These are phyloP conservation scores for Orobanche coerulescens DNA, from an alignment of 257 asterid species.

Conservation along the genomic window DNA sequence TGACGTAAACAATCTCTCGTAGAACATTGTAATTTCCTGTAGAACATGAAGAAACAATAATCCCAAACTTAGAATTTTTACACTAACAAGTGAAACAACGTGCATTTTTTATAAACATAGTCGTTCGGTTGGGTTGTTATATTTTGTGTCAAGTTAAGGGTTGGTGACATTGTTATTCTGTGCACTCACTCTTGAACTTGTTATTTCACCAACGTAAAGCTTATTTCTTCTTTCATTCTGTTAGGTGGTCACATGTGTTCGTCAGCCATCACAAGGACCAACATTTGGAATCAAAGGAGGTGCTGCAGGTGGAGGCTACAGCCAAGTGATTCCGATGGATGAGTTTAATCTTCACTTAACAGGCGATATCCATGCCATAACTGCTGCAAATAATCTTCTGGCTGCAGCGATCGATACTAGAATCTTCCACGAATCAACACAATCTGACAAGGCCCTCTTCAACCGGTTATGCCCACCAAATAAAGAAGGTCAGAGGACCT, in stretches of 20 bases:
- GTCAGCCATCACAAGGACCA: slow-evolving; percentile 98
- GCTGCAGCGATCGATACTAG: slow-evolving; percentile 97
- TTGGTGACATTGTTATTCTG: no score
- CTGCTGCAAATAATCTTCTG: slow-evolving; percentile 93
- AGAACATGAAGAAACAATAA: not conserved
- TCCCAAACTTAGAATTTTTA: not conserved
- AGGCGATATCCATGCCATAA: slow-evolving; percentile 95
- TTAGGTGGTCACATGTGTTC: slow-evolving; percentile 81
- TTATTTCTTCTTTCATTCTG: slow-evolving; percentile 10
- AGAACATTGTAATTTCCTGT: not conserved
- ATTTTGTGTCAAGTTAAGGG: no score
- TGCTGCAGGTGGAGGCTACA: slow-evolving; percentile 99
- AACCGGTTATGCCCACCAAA: slow-evolving; percentile 80
- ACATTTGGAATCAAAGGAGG: slow-evolving; percentile 98
- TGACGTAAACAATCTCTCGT: not conserved
- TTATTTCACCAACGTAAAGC: not conserved
- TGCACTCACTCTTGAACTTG: not conserved
- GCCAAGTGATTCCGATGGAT: slow-evolving; percentile 99
- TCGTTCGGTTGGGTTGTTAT: no score
- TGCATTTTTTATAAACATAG: no score
- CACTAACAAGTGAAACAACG: no score
- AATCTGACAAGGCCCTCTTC: slow-evolving; percentile 87
- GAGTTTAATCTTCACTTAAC: slow-evolving; percentile 97
- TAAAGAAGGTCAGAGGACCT: slow-evolving; percentile 71
- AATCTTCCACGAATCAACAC: slow-evolving; percentile 84